Evolutionary conservation across 371 early-diverging fungal genomes (phyloP).

Genomic region (Lichtheimia corymbifera): DNA sequence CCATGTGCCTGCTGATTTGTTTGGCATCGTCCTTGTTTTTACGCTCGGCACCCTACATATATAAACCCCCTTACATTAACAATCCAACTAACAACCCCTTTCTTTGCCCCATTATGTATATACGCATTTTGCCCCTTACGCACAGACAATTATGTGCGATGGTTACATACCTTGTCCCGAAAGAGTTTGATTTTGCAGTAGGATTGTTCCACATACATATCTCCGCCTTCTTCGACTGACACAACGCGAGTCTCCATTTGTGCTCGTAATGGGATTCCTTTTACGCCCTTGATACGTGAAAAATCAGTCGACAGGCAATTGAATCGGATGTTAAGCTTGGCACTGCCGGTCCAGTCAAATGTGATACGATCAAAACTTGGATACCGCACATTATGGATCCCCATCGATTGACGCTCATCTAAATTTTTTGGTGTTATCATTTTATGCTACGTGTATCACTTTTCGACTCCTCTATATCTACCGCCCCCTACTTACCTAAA

Average conservation of each 20-base stretch:
- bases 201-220: slow-evolving; percentile 47
- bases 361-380: slow-evolving; percentile 73
- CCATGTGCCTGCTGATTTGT: slow-evolving; percentile 57
- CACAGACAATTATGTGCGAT: too few relatives aligned
- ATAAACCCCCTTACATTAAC: neutral
- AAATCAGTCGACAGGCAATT: slow-evolving; percentile 85
- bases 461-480: neutral
- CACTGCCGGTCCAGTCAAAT: slow-evolving; percentile 78
- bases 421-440: neutral
- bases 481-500: slow-evolving; percentile 40
- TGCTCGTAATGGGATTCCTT: slow-evolving; percentile 75
- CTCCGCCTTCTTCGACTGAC: too few relatives aligned
- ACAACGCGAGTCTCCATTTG: slow-evolving; percentile 21
- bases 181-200: slow-evolving; percentile 76
- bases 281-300: slow-evolving; percentile 82
- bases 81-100: too few relatives aligned
- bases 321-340: slow-evolving; percentile 73
- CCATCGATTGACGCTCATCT: slow-evolving; percentile 35
- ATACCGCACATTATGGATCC: slow-evolving; percentile 54
- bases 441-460: neutral
- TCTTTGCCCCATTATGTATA: too few relatives aligned
- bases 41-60: slow-evolving; percentile 54
- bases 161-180: slow-evolving; percentile 67
- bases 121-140: too few relatives aligned
- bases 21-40: slow-evolving; percentile 66